Evolutionary conservation across 2,329 filamentous ascomycete species (phyloP).

Genomic region (Akanthomyces muscarius): DNA sequence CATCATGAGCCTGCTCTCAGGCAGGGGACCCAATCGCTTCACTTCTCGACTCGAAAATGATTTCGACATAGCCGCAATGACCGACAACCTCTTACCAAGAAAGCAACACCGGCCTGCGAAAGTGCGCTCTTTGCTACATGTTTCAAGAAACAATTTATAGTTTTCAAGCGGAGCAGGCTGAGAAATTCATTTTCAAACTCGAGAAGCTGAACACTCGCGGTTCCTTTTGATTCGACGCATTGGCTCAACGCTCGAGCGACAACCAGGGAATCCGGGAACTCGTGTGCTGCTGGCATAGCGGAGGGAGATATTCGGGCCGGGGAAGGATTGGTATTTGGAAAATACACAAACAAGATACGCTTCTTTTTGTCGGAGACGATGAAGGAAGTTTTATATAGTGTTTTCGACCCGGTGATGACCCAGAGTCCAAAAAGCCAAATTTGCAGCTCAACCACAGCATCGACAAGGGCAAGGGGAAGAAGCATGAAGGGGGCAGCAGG

Average conservation of each 20-base stretch:
- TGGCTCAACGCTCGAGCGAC: not conserved
- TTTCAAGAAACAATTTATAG: conserved; percentile 35
- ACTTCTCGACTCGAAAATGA: not conserved
- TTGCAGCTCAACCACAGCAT: conserved; percentile 45
- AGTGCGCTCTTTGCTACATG: conserved; percentile 17
- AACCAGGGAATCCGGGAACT: not conserved
- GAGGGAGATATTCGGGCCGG: not conserved
- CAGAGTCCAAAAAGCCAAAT: conserved; percentile 54
- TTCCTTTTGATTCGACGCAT: not conserved
- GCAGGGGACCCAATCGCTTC: not conserved
- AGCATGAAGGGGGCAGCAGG: conserved; percentile 1
- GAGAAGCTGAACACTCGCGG: not conserved
- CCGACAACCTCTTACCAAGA: conserved; percentile 25
- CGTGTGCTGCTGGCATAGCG: not conserved
- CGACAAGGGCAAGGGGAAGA: not conserved
- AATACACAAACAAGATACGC: conserved; percentile 17
- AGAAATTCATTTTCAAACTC: conserved; percentile 7
- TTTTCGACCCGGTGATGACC: conserved; percentile 45
- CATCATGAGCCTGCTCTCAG: conserved; percentile 1
- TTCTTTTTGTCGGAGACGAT: conserved; percentile 16
- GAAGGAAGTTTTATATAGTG: conserved; percentile 14
- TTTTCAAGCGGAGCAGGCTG: conserved; percentile 53
- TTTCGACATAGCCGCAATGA: conserved; percentile 33
- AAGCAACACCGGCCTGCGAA: conserved; percentile 19
- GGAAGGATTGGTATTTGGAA: not conserved